These are phyloP conservation scores for Alloascoidea hylecoeti DNA, from an alignment of 805 yeast species.

Conservation along the genomic window DNA sequence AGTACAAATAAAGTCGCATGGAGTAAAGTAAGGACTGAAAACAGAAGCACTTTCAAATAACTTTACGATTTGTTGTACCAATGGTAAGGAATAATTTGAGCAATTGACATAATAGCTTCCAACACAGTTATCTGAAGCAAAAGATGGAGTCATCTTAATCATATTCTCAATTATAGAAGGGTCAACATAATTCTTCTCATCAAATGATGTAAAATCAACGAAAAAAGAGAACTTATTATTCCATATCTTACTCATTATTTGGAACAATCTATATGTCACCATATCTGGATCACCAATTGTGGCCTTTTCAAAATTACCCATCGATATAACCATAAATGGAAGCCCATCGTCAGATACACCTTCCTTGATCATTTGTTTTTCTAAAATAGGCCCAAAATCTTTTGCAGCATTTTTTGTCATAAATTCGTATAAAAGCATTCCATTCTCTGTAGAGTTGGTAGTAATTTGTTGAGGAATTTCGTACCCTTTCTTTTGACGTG, in stretches of 20 bases:
- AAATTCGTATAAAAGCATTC: neutral
- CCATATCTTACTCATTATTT: slow-evolving; percentile 60
- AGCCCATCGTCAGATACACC: neutral
- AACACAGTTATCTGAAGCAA: neutral
- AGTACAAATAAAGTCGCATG: neutral
- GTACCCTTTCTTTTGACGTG: neutral
- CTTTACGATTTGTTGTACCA: neutral
- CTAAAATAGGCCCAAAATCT: neutral
- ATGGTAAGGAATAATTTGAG: neutral
- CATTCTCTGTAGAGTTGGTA: neutral
- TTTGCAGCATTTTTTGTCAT: neutral
- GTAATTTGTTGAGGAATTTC: neutral
- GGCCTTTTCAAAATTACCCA: neutral
- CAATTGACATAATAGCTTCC: neutral
- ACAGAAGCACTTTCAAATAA: neutral
- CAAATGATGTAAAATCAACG: slow-evolving; percentile 55
- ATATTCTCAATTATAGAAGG: slow-evolving; percentile 16
- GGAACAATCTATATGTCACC: slow-evolving; percentile 44
- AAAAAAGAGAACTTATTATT: slow-evolving; percentile 47
- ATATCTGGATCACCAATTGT: slow-evolving; percentile 27
- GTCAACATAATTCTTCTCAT: slow-evolving; percentile 15
- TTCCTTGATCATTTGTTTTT: neutral
- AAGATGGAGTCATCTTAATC: neutral
- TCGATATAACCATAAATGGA: neutral
- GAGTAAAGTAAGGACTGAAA: neutral